Percentiles rank a stretch among this genome's conserved stretches.
These are phyloP conservation scores for Aspergillus ibericus DNA, from an alignment of 2,329 filamentous ascomycete genomes.

Conservation along the genomic window DNA sequence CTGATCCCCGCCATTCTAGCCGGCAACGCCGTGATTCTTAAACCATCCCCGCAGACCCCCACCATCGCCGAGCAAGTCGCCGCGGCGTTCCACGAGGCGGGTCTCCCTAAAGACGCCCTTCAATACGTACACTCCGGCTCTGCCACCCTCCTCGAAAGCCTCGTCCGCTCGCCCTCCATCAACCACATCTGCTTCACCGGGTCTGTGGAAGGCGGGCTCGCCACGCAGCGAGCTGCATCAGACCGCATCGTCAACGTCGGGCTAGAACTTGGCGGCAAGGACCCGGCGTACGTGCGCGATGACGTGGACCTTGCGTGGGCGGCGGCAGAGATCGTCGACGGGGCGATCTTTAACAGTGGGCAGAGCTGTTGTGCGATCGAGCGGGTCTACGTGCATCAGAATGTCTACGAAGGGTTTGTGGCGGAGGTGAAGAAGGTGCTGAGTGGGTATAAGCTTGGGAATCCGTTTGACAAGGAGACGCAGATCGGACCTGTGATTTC, in stretches of 20 bases:
- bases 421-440: conserved; percentile 76
- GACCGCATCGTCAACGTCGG: conserved; percentile 80
- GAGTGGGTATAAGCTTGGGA: conserved; percentile 53
- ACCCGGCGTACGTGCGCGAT: conserved; percentile 81
- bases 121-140: conserved; percentile 87
- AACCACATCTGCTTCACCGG: conserved; percentile 85
- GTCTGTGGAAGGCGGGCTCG: conserved; percentile 78
- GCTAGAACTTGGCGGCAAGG: conserved; percentile 87
- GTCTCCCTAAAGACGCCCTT: conserved; percentile 75
- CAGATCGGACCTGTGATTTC: conserved; percentile 86
- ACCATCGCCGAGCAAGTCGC: conserved; percentile 79
- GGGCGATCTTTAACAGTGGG: conserved; percentile 88
- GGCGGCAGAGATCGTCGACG: conserved; percentile 87
- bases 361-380: conserved; percentile 93
- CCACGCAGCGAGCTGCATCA: conserved; percentile 77
- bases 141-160: conserved; percentile 68
- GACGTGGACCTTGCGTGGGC: conserved; percentile 86
- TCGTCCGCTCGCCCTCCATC: conserved; percentile 72
- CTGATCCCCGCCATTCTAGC: conserved; percentile 80
- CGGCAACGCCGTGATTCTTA: conserved; percentile 85
- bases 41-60: conserved; percentile 89
- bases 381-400: conserved; percentile 80
- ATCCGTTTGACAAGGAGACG: conserved; percentile 71
- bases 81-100: conserved; percentile 74
- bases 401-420: conserved; percentile 78